Evolutionary conservation across 176 grass and related monocot species (phyloP).

Genomic region (Neostapfia colusana): DNA sequence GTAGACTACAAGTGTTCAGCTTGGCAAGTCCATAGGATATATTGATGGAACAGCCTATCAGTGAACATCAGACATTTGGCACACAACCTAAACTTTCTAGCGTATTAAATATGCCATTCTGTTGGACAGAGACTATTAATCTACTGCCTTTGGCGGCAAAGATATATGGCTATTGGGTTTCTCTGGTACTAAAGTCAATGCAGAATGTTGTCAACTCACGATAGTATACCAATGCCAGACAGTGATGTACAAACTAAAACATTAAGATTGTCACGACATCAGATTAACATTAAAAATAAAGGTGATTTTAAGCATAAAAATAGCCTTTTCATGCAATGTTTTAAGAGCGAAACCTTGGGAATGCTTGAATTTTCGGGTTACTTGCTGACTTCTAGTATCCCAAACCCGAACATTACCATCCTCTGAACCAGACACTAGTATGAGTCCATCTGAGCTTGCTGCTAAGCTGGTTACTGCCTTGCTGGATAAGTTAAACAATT

Average conservation of each 20-base stretch:
- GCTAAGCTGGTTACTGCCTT: conserved; percentile 61
- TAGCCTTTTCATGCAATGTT: background rate
- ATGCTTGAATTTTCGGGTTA: conserved; percentile 70
- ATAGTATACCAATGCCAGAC: background rate
- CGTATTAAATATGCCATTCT: background rate
- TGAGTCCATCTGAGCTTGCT: conserved; percentile 55
- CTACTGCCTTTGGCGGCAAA: background rate
- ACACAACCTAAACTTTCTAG: background rate
- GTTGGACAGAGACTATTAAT: background rate
- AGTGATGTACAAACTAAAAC: background rate
- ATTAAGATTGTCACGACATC: background rate
- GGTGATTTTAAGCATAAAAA: conserved; percentile 5
- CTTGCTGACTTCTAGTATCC: conserved; percentile 61
- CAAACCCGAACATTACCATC: conserved; percentile 66
- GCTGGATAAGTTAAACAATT: conserved; percentile 46
- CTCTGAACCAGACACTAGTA: conserved; percentile 65
- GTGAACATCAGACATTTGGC: background rate
- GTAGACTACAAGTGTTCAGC: background rate
- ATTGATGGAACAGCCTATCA: conserved; percentile 13
- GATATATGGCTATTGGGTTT: background rate
- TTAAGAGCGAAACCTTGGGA: conserved; percentile 51
- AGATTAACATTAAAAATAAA: background rate
- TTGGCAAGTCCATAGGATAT: background rate
- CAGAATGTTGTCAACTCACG: background rate
- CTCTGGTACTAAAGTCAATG: background rate